These are phyloP conservation scores for Arthrobotrys conoides DNA, from an alignment of 2,329 filamentous ascomycete species.

Conservation along the genomic window DNA sequence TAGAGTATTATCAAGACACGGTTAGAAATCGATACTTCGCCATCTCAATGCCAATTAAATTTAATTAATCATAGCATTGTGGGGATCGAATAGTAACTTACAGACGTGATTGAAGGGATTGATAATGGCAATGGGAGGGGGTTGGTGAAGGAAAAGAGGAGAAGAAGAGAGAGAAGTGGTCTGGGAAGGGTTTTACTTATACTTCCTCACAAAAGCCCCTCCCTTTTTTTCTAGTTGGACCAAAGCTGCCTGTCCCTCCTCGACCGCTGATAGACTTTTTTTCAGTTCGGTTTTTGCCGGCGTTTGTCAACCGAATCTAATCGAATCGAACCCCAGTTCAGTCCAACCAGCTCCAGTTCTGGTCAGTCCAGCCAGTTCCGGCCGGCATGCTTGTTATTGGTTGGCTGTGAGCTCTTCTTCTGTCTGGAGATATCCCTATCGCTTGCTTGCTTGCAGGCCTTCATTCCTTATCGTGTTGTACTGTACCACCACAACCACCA, in stretches of 20 bases:
- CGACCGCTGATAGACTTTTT: conserved; percentile 30
- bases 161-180: conserved; percentile 30
- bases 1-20: background rate
- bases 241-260: background rate
- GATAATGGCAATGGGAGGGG: conserved; percentile 59
- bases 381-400: conserved; percentile 7
- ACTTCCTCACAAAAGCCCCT: background rate
- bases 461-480: conserved; percentile 2
- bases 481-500: background rate
- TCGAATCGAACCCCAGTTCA: background rate
- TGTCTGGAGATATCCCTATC: conserved; percentile 15
- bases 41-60: background rate
- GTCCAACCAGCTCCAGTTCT: too few species aligned
- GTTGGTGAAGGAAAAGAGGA: conserved; percentile 59
- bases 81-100: background rate
- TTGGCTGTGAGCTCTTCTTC: conserved; percentile 42
- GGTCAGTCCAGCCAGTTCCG: background rate
- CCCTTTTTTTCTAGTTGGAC: background rate
- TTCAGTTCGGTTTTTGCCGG: conserved; percentile 56
- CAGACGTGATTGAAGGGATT: conserved; percentile 24
- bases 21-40: background rate
- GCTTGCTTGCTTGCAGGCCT: background rate
- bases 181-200: conserved; percentile 18
- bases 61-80: background rate
- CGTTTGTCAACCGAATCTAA: conserved; percentile 42